Conservation (phyloP, 2,329 filamentous ascomycete genomes). For the Truncatella angustata region DNA sequence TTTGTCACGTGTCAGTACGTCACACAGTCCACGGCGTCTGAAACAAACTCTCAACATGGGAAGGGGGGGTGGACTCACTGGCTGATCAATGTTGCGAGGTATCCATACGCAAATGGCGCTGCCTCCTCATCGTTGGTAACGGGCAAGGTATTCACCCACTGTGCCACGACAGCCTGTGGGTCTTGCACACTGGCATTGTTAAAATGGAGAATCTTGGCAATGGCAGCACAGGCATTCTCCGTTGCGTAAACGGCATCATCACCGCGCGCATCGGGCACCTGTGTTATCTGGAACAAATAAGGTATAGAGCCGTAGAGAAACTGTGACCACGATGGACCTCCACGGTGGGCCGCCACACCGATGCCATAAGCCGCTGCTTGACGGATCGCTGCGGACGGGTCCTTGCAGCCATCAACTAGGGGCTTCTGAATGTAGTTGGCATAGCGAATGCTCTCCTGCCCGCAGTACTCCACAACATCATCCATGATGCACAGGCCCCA, state of each 20-base stretch:
- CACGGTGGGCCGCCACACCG: constrained; percentile 90
- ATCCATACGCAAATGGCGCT: constrained; percentile 92
- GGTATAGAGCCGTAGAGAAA: constrained; percentile 81
- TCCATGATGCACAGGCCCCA: constrained; percentile 99
- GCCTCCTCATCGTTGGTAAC: constrained; percentile 96
- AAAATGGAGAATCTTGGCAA: constrained; percentile 95
- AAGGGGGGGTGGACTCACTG: constrained; percentile 64
- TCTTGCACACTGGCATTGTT: constrained; percentile 76
- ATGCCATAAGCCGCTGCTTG: constrained; percentile 93
- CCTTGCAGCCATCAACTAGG: constrained; percentile 80
- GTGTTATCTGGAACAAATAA: constrained; percentile 79
- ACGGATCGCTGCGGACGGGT: constrained; percentile 83
- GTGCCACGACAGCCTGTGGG: constrained; percentile 70
- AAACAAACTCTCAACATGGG: not conserved
- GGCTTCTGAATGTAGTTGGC: constrained; percentile 83
- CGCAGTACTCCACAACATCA: constrained; percentile 96
- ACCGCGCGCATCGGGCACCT: constrained; percentile 75
- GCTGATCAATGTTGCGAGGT: constrained; percentile 86
- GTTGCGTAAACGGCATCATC: constrained; percentile 90
- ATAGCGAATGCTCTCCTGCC: constrained; percentile 82
- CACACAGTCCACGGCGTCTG: not conserved
- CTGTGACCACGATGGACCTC: constrained; percentile 81
- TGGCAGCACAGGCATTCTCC: constrained; percentile 93
- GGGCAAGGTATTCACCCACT: constrained; percentile 89
- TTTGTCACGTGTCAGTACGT: not conserved